phyloP scores from a whole-genome alignment of 306 rosid species.

The Rosa chinensis region DNA sequence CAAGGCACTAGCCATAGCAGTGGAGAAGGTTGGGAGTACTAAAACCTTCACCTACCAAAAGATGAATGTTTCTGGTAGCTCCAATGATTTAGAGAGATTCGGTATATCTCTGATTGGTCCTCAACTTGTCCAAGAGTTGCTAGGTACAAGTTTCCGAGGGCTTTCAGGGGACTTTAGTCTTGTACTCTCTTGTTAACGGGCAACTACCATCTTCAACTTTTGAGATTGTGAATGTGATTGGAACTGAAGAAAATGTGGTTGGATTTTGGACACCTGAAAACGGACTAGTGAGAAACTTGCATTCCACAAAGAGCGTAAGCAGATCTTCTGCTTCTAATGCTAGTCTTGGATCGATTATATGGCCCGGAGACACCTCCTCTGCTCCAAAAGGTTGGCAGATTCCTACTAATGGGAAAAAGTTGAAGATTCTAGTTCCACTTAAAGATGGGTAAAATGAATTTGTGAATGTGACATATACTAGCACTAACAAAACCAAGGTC shows the following conservation, averaged over 20 bases:
- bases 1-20: neutral
- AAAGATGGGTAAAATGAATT: neutral
- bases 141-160: neutral
- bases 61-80: neutral
- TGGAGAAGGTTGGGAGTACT: neutral
- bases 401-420: neutral
- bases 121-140: neutral
- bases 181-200: neutral
- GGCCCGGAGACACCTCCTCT: neutral
- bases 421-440: neutral
- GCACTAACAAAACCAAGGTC: neutral
- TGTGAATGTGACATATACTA: conserved; percentile 4
- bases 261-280: conserved; percentile 7
- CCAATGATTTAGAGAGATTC: neutral
- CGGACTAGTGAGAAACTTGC: neutral
- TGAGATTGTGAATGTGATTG: conserved; percentile 5
- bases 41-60: neutral
- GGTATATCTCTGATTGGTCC: neutral
- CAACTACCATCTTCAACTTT: neutral
- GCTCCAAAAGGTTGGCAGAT: conserved; percentile 6
- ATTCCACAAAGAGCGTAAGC: neutral
- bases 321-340: neutral
- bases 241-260: conserved; percentile 3
- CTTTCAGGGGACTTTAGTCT: neutral
- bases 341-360: neutral